Percentiles rank a stretch among this genome's conserved stretches.
These are phyloP conservation scores for Skeletonema menzelii DNA, from an alignment of 108 stramenopile genomes.

Conservation along the genomic window DNA sequence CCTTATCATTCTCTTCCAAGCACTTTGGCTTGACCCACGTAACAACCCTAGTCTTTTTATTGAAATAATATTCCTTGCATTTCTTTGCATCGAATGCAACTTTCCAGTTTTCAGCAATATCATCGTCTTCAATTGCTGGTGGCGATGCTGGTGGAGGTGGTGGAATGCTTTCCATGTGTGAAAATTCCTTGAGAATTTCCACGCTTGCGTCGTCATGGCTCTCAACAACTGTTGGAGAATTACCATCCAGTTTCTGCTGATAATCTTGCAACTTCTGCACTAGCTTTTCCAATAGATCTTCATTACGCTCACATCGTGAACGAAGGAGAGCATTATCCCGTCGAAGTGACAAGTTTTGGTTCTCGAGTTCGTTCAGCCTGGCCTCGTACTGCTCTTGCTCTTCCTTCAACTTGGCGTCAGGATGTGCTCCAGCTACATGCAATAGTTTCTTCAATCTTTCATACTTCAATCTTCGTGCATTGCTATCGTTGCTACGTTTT, in stretches of 20 bases:
- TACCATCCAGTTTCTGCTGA: constrained; percentile 4
- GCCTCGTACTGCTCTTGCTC: neutral
- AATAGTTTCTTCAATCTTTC: constrained; percentile 10
- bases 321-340: constrained; percentile 25
- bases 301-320: constrained; percentile 8
- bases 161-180: neutral
- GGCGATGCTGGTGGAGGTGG: neutral
- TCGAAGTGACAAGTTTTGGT: constrained; percentile 14
- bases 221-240: neutral
- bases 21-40: neutral
- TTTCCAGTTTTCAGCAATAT: neutral
- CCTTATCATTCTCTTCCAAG: constrained; percentile 1
- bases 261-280: constrained; percentile 15
- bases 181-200: neutral
- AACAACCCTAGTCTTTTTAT: neutral
- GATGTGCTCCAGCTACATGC: neutral
- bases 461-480: constrained; percentile 7
- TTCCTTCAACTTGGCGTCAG: constrained; percentile 1
- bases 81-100: neutral
- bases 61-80: neutral
- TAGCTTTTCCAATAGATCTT: constrained; percentile 4
- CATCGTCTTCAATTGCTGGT: neutral
- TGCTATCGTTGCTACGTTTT: neutral
- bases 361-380: constrained; percentile 2
- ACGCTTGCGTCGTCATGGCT: constrained; percentile 7